Conservation (phyloP, 2,329 filamentous ascomycete species). For the Samsoniella hepiali region DNA sequence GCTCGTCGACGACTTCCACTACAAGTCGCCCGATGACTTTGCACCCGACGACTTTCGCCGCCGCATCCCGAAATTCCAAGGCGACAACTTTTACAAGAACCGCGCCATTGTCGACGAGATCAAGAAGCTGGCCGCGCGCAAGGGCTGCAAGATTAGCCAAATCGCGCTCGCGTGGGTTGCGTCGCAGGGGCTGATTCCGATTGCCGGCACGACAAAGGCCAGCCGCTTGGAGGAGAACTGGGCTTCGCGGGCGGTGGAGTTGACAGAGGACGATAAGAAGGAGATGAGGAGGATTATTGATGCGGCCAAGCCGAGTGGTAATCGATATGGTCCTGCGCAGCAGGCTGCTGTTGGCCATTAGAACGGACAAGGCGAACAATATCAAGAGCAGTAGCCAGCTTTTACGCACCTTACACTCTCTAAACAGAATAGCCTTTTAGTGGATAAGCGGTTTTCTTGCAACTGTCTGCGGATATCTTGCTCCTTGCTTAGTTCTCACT, state of each 20-base stretch:
- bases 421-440: too few species aligned
- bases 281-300: neutral
- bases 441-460: too few species aligned
- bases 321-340: neutral
- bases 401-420: too few species aligned
- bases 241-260: conserved; percentile 27
- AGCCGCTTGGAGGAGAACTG: conserved; percentile 39
- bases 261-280: neutral
- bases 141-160: conserved; percentile 33
- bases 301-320: neutral
- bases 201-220: conserved; percentile 44
- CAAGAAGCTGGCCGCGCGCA: conserved; percentile 35
- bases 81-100: conserved; percentile 45
- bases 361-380: too few species aligned
- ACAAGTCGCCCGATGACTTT: conserved; percentile 45
- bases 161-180: conserved; percentile 40
- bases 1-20: conserved; percentile 43
- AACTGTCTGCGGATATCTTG: too few species aligned
- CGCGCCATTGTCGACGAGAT: conserved; percentile 39
- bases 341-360: neutral
- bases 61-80: conserved; percentile 34
- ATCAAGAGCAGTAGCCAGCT: too few species aligned
- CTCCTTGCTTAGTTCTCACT: too few species aligned
- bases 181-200: conserved; percentile 41
- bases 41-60: conserved; percentile 23